Evolutionary conservation across 2,329 filamentous ascomycete genomes (phyloP).

Genomic region (Pestalotiopsis sp.): DNA sequence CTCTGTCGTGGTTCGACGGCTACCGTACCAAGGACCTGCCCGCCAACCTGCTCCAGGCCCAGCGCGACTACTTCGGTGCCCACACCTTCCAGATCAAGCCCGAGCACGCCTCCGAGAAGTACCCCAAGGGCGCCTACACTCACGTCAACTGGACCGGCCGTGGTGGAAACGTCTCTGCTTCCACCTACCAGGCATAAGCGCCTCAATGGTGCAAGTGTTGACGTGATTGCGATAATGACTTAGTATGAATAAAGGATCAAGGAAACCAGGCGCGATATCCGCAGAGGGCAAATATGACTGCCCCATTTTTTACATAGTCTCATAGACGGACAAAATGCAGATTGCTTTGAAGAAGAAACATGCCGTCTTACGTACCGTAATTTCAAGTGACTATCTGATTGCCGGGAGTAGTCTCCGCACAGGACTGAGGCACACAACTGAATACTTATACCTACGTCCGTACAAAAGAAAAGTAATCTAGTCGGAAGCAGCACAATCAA

Average conservation of each 20-base stretch:
- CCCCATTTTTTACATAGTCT: slow-evolving; percentile 6
- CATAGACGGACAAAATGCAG: slow-evolving; percentile 11
- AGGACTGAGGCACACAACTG: too few species aligned
- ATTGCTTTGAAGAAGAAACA: slow-evolving; percentile 2
- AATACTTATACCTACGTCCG: too few species aligned
- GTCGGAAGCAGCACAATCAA: not conserved
- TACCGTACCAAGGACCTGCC: slow-evolving; percentile 97
- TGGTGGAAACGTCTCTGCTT: slow-evolving; percentile 95
- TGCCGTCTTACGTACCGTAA: not conserved
- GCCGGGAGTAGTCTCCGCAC: too few species aligned
- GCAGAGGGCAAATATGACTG: not conserved
- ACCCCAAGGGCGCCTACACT: slow-evolving; percentile 83
- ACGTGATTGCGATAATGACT: slow-evolving; percentile 10
- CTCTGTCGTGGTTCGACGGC: slow-evolving; percentile 97
- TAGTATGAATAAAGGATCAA: slow-evolving; percentile 2
- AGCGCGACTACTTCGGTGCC: slow-evolving; percentile 99
- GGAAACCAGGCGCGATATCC: not conserved
- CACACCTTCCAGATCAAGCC: slow-evolving; percentile 91
- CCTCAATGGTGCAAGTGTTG: not conserved
- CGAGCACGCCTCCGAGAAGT: slow-evolving; percentile 75
- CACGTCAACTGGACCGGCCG: slow-evolving; percentile 99
- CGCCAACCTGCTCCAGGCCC: slow-evolving; percentile 96
- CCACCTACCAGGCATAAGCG: slow-evolving; percentile 90
- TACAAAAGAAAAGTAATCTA: too few species aligned
- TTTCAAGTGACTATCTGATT: too few species aligned